phyloP scores from a whole-genome alignment of 257 asterid species.

The Jacaranda mimosifolia region DNA sequence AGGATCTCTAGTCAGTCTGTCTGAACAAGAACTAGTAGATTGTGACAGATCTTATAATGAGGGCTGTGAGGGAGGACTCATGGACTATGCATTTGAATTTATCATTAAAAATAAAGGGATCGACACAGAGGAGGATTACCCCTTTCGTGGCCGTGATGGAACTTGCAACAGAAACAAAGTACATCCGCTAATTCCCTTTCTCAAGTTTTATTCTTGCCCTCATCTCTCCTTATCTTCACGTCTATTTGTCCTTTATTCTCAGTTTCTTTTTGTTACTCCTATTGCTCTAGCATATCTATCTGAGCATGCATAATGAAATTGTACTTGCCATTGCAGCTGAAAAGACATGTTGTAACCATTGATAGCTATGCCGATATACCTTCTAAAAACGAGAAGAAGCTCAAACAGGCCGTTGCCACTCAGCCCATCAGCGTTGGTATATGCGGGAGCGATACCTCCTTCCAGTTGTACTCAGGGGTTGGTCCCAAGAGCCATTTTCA shows the following conservation, averaged over 20 bases:
- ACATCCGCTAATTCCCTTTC: background rate
- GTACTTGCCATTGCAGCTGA: constrained; percentile 58
- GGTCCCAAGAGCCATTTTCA: constrained; percentile 25
- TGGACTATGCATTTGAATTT: constrained; percentile 85
- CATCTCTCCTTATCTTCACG: background rate
- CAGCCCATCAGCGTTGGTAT: constrained; percentile 98
- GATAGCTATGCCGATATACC: constrained; percentile 82
- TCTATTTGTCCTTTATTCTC: background rate
- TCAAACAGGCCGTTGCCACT: constrained; percentile 74
- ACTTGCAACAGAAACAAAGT: constrained; percentile 77
- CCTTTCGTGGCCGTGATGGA: constrained; percentile 65
- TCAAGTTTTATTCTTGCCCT: background rate
- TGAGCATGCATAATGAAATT: too few relatives aligned
- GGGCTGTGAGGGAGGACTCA: constrained; percentile 95
- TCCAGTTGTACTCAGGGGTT: constrained; percentile 88
- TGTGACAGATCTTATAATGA: constrained; percentile 81
- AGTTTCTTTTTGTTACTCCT: background rate
- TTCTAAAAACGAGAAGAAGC: constrained; percentile 64
- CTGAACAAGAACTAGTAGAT: constrained; percentile 94
- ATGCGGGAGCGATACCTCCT: constrained; percentile 77
- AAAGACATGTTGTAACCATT: constrained; percentile 76
- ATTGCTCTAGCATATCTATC: background rate
- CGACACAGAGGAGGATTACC: constrained; percentile 87
- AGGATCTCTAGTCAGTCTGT: constrained; percentile 85
- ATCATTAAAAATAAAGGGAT: constrained; percentile 78